These are phyloP conservation scores for Tricholoma saponaceum DNA, from an alignment of 768 basidiomycete species.

Conservation along the genomic window DNA sequence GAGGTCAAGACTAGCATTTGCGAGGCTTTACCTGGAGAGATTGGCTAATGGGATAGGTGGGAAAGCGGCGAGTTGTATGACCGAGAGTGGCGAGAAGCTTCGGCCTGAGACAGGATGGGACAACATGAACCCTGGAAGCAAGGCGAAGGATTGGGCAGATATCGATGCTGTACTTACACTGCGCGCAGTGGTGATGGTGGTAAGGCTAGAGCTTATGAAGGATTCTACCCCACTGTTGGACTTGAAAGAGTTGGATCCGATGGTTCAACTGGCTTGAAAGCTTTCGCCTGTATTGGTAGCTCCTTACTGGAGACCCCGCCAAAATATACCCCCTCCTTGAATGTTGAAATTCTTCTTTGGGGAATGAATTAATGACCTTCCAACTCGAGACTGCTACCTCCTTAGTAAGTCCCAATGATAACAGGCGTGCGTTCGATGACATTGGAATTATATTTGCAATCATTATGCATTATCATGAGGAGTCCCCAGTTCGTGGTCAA, in stretches of 20 bases:
- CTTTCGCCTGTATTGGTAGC: not conserved
- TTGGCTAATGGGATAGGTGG: conserved; percentile 5
- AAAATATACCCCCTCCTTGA: no score
- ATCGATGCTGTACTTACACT: conserved; percentile 12
- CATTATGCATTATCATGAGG: no score
- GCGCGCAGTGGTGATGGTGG: conserved; percentile 11
- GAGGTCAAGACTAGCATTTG: conserved; percentile 3
- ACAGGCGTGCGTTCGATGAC: no score
- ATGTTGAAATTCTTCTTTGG: no score
- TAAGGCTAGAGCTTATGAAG: conserved; percentile 8
- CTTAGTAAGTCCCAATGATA: no score
- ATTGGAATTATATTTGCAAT: no score
- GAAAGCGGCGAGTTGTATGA: conserved; percentile 11
- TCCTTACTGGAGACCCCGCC: no score
- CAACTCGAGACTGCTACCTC: no score
- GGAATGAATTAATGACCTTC: no score
- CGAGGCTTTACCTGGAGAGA: conserved; percentile 5
- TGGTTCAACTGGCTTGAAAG: conserved; percentile 7
- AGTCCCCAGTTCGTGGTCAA: no score
- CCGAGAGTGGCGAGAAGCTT: not conserved
- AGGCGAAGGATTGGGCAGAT: conserved; percentile 5
- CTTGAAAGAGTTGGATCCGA: conserved; percentile 9
- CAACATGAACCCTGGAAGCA: not conserved
- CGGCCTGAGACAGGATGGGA: conserved; percentile 2
- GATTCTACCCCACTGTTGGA: conserved; percentile 10